Conservation (phyloP, 352 stramenopile genomes). For the Thraustotheca clavata region DNA sequence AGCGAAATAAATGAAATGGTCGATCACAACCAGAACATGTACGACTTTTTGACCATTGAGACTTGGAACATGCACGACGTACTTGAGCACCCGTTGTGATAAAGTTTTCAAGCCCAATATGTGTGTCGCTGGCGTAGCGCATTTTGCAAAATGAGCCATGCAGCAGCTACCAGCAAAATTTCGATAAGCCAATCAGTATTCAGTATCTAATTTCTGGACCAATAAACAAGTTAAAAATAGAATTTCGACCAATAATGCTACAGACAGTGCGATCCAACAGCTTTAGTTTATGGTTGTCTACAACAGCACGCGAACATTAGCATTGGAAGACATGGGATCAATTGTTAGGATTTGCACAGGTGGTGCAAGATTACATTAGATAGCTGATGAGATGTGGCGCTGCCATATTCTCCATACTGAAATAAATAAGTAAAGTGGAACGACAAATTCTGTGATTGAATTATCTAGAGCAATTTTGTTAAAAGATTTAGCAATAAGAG, state of each 20-base stretch:
- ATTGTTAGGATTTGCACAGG: too few relatives aligned
- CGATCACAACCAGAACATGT: neutral
- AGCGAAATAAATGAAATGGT: slow-evolving; percentile 31
- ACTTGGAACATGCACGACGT: neutral
- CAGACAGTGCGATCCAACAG: neutral
- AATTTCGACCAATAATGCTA: neutral
- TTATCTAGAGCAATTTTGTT: too few relatives aligned
- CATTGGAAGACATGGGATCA: too few relatives aligned
- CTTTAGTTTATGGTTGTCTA: neutral
- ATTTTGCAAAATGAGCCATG: neutral
- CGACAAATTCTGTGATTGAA: too few relatives aligned
- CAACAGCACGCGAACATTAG: neutral
- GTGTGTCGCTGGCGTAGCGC: slow-evolving; percentile 1
- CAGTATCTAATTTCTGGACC: neutral
- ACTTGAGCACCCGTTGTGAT: neutral
- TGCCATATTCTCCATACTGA: too few relatives aligned
- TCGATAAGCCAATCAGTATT: neutral
- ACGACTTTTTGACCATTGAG: neutral
- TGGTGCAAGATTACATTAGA: too few relatives aligned
- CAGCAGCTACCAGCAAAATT: neutral
- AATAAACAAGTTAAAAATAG: neutral
- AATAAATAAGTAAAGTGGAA: too few relatives aligned
- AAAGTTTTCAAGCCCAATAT: neutral
- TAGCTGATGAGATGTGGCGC: too few relatives aligned
- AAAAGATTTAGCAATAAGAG: too few relatives aligned